These are phyloP conservation scores for Plicaturopsis crispa DNA, from an alignment of 768 basidiomycete species.

Conservation along the genomic window DNA sequence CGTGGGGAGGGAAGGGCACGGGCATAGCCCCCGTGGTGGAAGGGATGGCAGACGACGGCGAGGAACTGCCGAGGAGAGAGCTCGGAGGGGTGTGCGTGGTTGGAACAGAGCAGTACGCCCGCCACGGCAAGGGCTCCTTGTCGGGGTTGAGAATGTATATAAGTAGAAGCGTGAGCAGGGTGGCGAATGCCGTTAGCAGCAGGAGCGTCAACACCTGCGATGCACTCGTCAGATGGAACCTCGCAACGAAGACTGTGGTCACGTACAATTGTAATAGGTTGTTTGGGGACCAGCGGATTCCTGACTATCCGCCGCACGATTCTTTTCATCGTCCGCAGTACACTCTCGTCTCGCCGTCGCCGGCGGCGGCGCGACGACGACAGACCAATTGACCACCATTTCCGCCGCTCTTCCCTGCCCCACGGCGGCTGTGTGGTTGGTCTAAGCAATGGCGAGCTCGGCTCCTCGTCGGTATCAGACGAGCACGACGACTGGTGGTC, in stretches of 20 bases:
- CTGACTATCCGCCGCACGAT: slow-evolving; percentile 49
- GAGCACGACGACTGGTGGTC: slow-evolving; percentile 43
- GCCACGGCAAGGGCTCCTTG: slow-evolving; percentile 92
- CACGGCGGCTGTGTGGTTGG: slow-evolving; percentile 21
- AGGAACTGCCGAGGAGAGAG: slow-evolving; percentile 28
- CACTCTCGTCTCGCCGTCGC: slow-evolving; percentile 38
- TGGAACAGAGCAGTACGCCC: slow-evolving; percentile 81
- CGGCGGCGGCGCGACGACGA: slow-evolving; percentile 44
- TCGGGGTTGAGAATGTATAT: slow-evolving; percentile 94
- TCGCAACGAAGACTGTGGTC: slow-evolving; percentile 1
- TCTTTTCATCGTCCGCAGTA: slow-evolving; percentile 45
- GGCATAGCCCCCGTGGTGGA: slow-evolving; percentile 13
- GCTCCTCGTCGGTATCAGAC: slow-evolving; percentile 60
- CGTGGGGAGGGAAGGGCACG: slow-evolving; percentile 59
- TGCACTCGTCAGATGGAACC: slow-evolving; percentile 10
- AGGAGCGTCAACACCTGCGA: slow-evolving; percentile 60
- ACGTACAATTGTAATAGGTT: slow-evolving; percentile 76
- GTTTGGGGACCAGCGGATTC: slow-evolving; percentile 72
- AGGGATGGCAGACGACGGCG: slow-evolving; percentile 31
- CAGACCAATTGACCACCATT: slow-evolving; percentile 45
- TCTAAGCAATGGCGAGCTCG: slow-evolving; percentile 37
- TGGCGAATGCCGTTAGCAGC: slow-evolving; percentile 72
- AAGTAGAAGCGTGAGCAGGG: slow-evolving; percentile 77
- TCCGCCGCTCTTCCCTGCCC: slow-evolving; percentile 37
- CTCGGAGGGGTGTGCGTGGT: slow-evolving; percentile 37